Base-by-base conservation (phyloP, 129 eudicot species). In the Saposhnikovia divaricata region DNA sequence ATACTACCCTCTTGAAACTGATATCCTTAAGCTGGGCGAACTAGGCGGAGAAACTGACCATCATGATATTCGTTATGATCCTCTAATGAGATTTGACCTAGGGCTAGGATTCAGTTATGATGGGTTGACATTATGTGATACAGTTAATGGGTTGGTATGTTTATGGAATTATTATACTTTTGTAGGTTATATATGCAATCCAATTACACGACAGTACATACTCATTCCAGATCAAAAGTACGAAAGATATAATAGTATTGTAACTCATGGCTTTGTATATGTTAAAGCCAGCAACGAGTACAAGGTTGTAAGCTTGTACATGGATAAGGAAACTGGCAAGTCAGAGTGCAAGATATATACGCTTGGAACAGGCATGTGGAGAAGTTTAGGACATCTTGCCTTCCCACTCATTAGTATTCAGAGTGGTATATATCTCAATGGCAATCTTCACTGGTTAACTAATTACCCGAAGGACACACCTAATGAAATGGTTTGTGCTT, bases 331-430 rank as follows among this genome's bases (percentile, higher is more conserved):
- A 65, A 53, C 3, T 25, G 34, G 28, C 6, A 78, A 38, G n/a
- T 28, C 74, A 27, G 27, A 39, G 75, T 83, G 81, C 15, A 83
- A 80, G 80, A 79, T 90, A 39, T 90, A 88, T 80, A 86, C 89
- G 23, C 86, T 81, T 79, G 88, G 89, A 65, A 82, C 85, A 11
- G 83, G 85, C 19, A 63, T 71, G 39, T 90, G 90, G 91, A 82
- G 91, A 80, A 74, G 70, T 46, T 77, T 82, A 15, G 82, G 81
- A 31, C 69, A 61, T 61, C 34, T 61, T 61, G 5, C 69, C 69
- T 61, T 61, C 14, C 12, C 69, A 25, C 37, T n/a, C 6, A n/a
- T 59, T 9, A 61, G 37, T 61, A 14, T n/a, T 61, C 34, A 3
- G 15, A 61, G 11, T 61, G 69, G 69, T n/a, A 25, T 61, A 61